A percentile compares a stretch with the other conserved stretches of the same genome.
Conservation (phyloP, 108 stramenopile species). For the Discostella stelligeroides region DNA sequence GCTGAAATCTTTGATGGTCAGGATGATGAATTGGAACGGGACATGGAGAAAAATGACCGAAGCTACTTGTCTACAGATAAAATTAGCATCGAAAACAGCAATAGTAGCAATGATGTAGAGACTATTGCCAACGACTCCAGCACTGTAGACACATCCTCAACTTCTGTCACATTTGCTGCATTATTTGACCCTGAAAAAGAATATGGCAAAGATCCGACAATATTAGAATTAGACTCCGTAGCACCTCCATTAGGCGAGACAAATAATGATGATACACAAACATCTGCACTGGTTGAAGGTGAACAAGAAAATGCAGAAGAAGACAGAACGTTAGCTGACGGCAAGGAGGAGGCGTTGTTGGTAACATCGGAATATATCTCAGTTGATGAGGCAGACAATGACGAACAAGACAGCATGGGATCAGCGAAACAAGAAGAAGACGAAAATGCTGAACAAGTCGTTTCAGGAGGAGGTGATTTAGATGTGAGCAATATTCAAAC, state of each 20-base stretch:
- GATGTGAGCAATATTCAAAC: not conserved
- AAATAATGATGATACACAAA: too few relatives aligned
- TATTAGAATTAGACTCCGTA: not conserved
- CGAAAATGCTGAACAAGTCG: not conserved
- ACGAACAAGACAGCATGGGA: not conserved
- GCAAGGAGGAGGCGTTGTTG: not conserved
- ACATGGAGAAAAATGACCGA: not conserved
- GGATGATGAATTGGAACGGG: not conserved
- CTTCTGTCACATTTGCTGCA: too few relatives aligned
- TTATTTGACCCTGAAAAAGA: not conserved
- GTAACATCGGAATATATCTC: not conserved
- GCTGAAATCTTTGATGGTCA: not conserved
- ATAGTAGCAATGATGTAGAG: not conserved
- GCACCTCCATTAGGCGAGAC: not conserved
- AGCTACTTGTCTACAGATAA: too few relatives aligned
- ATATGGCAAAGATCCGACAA: not conserved
- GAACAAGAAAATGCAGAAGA: constrained; percentile 1
- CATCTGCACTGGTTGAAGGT: not conserved
- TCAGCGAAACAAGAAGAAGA: not conserved
- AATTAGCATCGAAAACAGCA: not conserved
- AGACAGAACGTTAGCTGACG: not conserved
- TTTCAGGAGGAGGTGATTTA: constrained; percentile 1
- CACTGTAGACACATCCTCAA: too few relatives aligned
- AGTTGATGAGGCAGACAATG: constrained; percentile 6
- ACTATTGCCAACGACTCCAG: too few relatives aligned